phyloP scores from a whole-genome alignment of 1,284 basidiomycete genomes.

The Naganishia sp. region DNA sequence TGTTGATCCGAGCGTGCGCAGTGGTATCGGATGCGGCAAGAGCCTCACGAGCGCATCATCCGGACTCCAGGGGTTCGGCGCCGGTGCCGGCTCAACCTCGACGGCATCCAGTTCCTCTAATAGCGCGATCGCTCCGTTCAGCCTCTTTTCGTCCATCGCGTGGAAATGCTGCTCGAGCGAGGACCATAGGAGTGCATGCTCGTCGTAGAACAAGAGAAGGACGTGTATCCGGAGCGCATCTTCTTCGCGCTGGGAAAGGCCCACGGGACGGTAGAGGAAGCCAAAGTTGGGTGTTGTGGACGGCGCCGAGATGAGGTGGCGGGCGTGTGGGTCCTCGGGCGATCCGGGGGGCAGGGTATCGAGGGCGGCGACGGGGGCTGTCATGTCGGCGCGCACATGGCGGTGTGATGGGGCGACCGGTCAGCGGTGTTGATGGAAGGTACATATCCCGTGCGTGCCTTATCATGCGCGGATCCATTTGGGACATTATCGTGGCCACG shows the following conservation, averaged over 20 bases:
- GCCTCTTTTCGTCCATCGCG: slow-evolving; percentile 23
- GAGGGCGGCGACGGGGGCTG: slow-evolving; percentile 12
- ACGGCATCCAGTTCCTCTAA: slow-evolving; percentile 33
- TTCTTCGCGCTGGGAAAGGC: slow-evolving; percentile 22
- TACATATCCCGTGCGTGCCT: too few relatives aligned
- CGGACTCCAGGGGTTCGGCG: slow-evolving; percentile 31
- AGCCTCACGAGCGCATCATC: slow-evolving; percentile 33
- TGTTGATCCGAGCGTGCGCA: not conserved
- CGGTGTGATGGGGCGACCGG: not conserved
- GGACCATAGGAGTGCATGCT: slow-evolving; percentile 34
- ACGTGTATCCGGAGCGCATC: slow-evolving; percentile 33
- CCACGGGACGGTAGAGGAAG: slow-evolving; percentile 20
- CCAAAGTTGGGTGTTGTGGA: slow-evolving; percentile 5
- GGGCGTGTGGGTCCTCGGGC: slow-evolving; percentile 13
- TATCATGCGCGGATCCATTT: too few relatives aligned
- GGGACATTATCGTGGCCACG: too few relatives aligned
- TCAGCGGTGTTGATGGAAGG: too few relatives aligned
- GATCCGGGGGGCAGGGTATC: slow-evolving; percentile 17
- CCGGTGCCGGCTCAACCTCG: slow-evolving; percentile 30
- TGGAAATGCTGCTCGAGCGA: slow-evolving; percentile 32
- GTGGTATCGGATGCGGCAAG: slow-evolving; percentile 16
- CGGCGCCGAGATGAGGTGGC: not conserved
- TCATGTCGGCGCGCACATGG: not conserved
- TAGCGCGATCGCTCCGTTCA: slow-evolving; percentile 30
- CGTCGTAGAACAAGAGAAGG: slow-evolving; percentile 34